Evolutionary conservation across 2,329 filamentous ascomycete species (phyloP).

Genomic region (Verruconis gallopava): DNA sequence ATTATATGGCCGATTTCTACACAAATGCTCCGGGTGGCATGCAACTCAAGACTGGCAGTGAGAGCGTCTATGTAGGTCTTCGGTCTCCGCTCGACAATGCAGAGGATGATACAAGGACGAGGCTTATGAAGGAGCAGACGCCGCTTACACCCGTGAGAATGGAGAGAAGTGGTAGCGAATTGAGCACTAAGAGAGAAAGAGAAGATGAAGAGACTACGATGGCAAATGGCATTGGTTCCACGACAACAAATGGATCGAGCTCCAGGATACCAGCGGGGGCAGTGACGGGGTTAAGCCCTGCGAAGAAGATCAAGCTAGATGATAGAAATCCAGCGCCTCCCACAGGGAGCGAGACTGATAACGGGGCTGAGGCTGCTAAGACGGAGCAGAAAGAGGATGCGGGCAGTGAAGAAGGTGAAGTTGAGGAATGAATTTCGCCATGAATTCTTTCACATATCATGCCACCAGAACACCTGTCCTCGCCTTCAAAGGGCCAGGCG

Average conservation of each 20-base stretch:
- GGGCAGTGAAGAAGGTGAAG: constrained; percentile 27
- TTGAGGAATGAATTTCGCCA: constrained; percentile 26
- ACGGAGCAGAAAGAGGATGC: constrained; percentile 14
- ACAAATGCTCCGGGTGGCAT: constrained; percentile 22
- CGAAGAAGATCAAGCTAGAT: constrained; percentile 8
- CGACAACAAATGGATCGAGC: background rate
- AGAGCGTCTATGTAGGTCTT: constrained; percentile 35
- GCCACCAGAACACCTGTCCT: too few species aligned
- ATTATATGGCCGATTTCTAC: constrained; percentile 52
- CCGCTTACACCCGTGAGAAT: constrained; percentile 14
- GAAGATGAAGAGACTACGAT: constrained; percentile 15
- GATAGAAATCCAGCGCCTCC: constrained; percentile 1
- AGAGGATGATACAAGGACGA: constrained; percentile 18
- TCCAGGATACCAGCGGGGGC: background rate
- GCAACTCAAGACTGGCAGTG: constrained; percentile 20
- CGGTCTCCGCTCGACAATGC: constrained; percentile 25
- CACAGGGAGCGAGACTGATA: constrained; percentile 5
- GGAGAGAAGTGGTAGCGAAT: constrained; percentile 17
- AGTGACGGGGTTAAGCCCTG: background rate
- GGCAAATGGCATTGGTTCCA: constrained; percentile 15
- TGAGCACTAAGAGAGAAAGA: constrained; percentile 16
- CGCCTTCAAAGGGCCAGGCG: too few species aligned
- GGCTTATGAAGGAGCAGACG: constrained; percentile 19
- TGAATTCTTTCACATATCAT: too few species aligned
- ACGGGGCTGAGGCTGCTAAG: background rate